Base-by-base conservation (phyloP, 2,329 filamentous ascomycete genomes). In the Sporothrix sp. region DNA sequence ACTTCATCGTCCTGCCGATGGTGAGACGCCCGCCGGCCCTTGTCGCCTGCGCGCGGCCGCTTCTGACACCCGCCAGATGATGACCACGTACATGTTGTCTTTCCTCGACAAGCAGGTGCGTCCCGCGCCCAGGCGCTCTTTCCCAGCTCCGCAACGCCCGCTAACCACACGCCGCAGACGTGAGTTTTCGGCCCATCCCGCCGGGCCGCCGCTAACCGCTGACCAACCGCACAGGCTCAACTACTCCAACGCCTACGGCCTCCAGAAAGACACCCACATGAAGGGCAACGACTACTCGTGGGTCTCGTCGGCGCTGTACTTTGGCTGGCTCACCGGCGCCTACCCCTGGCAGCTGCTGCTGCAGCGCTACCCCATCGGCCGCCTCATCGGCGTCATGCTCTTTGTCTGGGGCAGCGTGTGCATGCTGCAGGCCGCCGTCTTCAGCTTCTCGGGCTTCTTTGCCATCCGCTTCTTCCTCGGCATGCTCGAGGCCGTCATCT, bases 291-390 rank as follows among this genome's bases (percentile, higher is more conserved):
- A 68, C 51, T 71, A 71, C 56, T 68, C 67, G 11, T 71, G 68
- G 68, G 68, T 71, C 10, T 66, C 68, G 21, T 68, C 68, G 3
- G 66, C 68, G 9, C 62, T 68, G 49, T 68, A 71, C 51, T 70
- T 72, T 48, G 69, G 69, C 23, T 72, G 66, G 58, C 62, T 71
- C 52, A 57, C 62, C 36, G 66, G 65, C 45, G 64, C 65, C 2
- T 66, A 65, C 36, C 69, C 68, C 1, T 65, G 65, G 54, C 68
- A 69, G 50, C 48, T 71, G 11, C 51, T 67, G 10, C 60, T 72
- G 20, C 69, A 71, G 53, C 65, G 66, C 11, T 59, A 67, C 28
- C 68, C 70, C 7, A 63, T 72, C 10, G 69, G 64, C 20, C 67
- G 66, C 37, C 60, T 70, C 20, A 65, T 71, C 49, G 68, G 67